Evolutionary conservation across 2,329 filamentous ascomycete species (phyloP).

Genomic region (Botrytis cinerea): DNA sequence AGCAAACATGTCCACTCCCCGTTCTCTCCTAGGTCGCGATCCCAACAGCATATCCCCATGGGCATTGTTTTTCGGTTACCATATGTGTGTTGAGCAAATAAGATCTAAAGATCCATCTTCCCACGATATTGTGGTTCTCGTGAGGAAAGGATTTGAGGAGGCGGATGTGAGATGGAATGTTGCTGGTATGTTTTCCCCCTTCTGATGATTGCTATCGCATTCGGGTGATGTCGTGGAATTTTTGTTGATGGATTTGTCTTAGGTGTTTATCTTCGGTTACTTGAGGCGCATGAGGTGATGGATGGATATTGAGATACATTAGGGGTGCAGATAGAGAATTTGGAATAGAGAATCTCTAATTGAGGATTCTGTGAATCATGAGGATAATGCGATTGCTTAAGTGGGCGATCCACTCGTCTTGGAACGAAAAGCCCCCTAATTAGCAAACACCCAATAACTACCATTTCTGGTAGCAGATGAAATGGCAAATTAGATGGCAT

Average conservation of each 20-base stretch:
- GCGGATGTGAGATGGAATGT: neutral
- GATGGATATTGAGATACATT: neutral
- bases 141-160: neutral
- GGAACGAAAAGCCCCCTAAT: no score
- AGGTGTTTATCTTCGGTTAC: neutral
- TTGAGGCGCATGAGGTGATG: conserved; percentile 3
- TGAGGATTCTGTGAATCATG: neutral
- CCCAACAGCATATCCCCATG: neutral
- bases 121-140: neutral
- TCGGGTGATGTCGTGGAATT: neutral
- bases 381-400: neutral
- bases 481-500: neutral
- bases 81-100: neutral
- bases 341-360: neutral
- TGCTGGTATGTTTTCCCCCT: neutral
- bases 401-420: neutral
- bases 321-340: neutral
- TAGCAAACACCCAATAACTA: no score
- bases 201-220: neutral
- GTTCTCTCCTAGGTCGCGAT: neutral
- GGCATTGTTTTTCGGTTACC: neutral
- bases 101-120: neutral
- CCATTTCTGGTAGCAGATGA: neutral
- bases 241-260: neutral
- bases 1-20: neutral